phyloP scores from a whole-genome alignment of 2,329 filamentous ascomycete species.

The Hypoxylon rubiginosum region DNA sequence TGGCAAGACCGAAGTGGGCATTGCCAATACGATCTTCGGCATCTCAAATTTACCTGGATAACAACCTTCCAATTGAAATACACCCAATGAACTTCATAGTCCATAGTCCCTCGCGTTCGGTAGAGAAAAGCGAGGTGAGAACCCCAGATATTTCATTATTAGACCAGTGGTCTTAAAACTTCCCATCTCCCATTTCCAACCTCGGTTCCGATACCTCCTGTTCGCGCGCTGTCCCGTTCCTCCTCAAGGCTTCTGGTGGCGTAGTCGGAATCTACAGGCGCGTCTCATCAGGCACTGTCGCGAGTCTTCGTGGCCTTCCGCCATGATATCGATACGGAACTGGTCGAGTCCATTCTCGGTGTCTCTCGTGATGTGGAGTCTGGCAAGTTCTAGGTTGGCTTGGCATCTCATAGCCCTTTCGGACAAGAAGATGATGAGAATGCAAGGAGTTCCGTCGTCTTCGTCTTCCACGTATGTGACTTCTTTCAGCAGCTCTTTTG shows the following conservation, averaged over 20 bases:
- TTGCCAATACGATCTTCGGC: too few relatives aligned
- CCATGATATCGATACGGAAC: conserved; percentile 32
- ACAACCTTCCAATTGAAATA: too few relatives aligned
- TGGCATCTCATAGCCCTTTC: not conserved
- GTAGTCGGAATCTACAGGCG: conserved; percentile 11
- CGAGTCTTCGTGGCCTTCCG: conserved; percentile 1
- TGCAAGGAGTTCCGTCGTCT: conserved; percentile 30
- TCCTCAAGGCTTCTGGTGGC: conserved; percentile 24
- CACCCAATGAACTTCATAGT: too few relatives aligned
- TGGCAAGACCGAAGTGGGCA: not conserved
- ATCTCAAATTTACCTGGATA: not conserved
- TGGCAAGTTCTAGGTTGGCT: conserved; percentile 9
- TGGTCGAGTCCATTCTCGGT: conserved; percentile 4
- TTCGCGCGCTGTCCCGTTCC: not conserved
- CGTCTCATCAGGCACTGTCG: conserved; percentile 25
- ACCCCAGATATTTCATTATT: too few relatives aligned
- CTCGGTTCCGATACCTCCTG: not conserved
- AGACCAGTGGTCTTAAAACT: not conserved
- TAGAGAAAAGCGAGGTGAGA: too few relatives aligned
- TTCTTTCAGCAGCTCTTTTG: conserved; percentile 5
- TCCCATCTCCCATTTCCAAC: not conserved
- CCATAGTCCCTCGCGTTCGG: too few relatives aligned
- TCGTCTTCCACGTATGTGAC: conserved; percentile 27
- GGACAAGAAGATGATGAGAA: conserved; percentile 23
- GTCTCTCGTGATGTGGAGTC: conserved; percentile 18